Evolutionary conservation across 2,329 filamentous ascomycete genomes (phyloP).

Genomic region (Blumeriella jaapii): DNA sequence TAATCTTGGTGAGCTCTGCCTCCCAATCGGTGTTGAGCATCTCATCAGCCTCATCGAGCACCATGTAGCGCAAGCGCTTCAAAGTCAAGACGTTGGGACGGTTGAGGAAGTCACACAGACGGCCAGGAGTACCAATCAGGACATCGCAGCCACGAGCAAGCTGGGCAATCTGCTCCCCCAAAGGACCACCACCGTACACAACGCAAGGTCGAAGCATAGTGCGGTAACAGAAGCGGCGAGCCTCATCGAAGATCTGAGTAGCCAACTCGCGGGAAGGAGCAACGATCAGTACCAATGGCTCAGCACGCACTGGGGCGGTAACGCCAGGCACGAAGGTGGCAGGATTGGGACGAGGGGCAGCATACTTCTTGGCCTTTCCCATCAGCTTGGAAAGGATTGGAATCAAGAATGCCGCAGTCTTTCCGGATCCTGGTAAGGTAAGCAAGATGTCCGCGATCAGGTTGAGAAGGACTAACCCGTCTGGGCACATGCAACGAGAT

Average conservation of each 20-base stretch:
- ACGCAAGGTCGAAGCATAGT: slow-evolving; percentile 90
- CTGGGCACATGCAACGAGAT: slow-evolving; percentile 83
- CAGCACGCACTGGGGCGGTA: slow-evolving; percentile 49
- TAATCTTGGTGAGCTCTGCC: slow-evolving; percentile 60
- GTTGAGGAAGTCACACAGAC: slow-evolving; percentile 73
- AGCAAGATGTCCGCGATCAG: background rate
- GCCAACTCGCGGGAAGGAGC: slow-evolving; percentile 83
- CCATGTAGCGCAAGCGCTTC: slow-evolving; percentile 63
- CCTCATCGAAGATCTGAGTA: slow-evolving; percentile 90
- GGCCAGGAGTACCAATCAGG: slow-evolving; percentile 77
- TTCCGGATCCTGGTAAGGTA: slow-evolving; percentile 88
- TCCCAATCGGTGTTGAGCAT: slow-evolving; percentile 75
- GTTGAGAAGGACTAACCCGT: slow-evolving; percentile 52
- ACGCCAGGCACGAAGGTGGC: slow-evolving; percentile 39
- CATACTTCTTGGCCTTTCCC: slow-evolving; percentile 87
- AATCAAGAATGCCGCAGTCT: slow-evolving; percentile 86
- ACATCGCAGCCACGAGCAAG: slow-evolving; percentile 80
- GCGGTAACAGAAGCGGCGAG: slow-evolving; percentile 84
- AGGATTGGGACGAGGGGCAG: slow-evolving; percentile 62
- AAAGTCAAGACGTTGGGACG: slow-evolving; percentile 58
- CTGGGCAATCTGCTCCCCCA: slow-evolving; percentile 57
- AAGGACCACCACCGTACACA: slow-evolving; percentile 72
- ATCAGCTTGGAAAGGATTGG: slow-evolving; percentile 84
- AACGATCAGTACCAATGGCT: slow-evolving; percentile 79
- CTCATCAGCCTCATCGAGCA: slow-evolving; percentile 94